These are phyloP conservation scores for Polyporus arcularius DNA, from an alignment of 768 basidiomycete genomes.

Conservation along the genomic window DNA sequence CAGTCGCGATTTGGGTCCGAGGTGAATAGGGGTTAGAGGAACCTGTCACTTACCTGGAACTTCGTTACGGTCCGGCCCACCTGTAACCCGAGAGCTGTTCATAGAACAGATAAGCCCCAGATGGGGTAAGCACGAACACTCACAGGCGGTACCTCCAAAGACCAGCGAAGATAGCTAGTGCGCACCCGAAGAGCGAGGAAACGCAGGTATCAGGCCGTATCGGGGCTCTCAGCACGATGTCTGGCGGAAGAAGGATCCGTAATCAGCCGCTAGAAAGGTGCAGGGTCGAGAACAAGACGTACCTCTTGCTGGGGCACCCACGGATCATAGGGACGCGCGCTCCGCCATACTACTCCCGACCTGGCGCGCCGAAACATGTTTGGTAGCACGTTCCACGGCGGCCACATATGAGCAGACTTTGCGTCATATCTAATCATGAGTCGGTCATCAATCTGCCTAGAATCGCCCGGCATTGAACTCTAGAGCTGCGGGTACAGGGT, in stretches of 20 bases:
- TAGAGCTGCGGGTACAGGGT: conserved; percentile 17
- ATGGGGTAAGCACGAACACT: conserved; percentile 15
- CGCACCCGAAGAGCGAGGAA: conserved; percentile 5
- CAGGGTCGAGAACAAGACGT: background rate
- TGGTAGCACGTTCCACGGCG: conserved; percentile 23
- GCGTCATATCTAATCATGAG: conserved; percentile 19
- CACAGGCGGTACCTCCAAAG: conserved; percentile 17
- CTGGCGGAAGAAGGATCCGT: background rate
- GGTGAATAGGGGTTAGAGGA: conserved; percentile 20
- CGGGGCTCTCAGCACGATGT: background rate
- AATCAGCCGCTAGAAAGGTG: conserved; percentile 7
- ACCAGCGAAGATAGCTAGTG: conserved; percentile 7
- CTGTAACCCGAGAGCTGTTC: conserved; percentile 20
- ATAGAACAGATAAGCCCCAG: conserved; percentile 23
- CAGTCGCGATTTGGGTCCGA: conserved; percentile 20
- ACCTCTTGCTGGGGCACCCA: conserved; percentile 4
- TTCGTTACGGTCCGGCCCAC: conserved; percentile 14
- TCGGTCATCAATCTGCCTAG: conserved; percentile 27
- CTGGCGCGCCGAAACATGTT: conserved; percentile 16
- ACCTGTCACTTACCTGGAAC: conserved; percentile 13
- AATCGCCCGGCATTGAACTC: conserved; percentile 23
- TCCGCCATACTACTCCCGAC: conserved; percentile 14
- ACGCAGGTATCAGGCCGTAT: background rate
- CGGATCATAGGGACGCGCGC: conserved; percentile 22
- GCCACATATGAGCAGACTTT: conserved; percentile 1